Conservation (phyloP, 2,329 filamentous ascomycete genomes). For the Trichoderma sp. region DNA sequence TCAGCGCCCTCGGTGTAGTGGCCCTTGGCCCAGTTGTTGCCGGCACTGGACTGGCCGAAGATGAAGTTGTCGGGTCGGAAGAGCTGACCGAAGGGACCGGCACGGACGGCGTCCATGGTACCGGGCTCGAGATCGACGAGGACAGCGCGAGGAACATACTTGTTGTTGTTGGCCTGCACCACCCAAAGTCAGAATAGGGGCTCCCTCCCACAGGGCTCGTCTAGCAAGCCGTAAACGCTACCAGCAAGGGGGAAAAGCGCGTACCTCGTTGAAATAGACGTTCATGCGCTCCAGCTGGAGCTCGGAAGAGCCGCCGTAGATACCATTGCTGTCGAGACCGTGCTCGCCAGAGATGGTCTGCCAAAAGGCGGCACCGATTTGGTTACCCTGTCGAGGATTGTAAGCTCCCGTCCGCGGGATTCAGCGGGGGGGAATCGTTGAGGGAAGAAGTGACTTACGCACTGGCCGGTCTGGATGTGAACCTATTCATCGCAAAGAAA, state of each 20-base stretch:
- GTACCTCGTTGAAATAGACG: constrained; percentile 90
- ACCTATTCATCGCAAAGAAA: constrained; percentile 69
- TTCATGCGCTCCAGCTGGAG: constrained; percentile 99
- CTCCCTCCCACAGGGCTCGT: not conserved
- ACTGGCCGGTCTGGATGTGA: constrained; percentile 99
- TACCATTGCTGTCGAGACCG: constrained; percentile 94
- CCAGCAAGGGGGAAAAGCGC: not conserved
- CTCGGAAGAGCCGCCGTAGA: constrained; percentile 98
- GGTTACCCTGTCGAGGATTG: constrained; percentile 77
- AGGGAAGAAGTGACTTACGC: constrained; percentile 61
- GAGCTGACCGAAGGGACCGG: constrained; percentile 96
- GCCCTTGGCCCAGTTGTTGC: constrained; percentile 99
- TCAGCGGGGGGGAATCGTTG: not conserved
- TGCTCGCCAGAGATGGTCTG: constrained; percentile 88
- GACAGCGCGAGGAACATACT: constrained; percentile 98
- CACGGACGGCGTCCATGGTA: constrained; percentile 99
- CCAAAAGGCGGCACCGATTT: constrained; percentile 99
- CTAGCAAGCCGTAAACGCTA: no score
- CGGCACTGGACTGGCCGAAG: constrained; percentile 98
- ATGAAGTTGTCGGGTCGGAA: constrained; percentile 99
- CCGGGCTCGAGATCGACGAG: constrained; percentile 99
- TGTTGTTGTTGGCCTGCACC: constrained; percentile 85
- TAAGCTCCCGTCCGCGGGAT: constrained; percentile 40
- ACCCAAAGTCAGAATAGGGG: constrained; percentile 8
- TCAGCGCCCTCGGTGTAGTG: constrained; percentile 99